Evolutionary conservation across 2,329 filamentous ascomycete species (phyloP).

Genomic region (Proliferodiscus dingleyae): DNA sequence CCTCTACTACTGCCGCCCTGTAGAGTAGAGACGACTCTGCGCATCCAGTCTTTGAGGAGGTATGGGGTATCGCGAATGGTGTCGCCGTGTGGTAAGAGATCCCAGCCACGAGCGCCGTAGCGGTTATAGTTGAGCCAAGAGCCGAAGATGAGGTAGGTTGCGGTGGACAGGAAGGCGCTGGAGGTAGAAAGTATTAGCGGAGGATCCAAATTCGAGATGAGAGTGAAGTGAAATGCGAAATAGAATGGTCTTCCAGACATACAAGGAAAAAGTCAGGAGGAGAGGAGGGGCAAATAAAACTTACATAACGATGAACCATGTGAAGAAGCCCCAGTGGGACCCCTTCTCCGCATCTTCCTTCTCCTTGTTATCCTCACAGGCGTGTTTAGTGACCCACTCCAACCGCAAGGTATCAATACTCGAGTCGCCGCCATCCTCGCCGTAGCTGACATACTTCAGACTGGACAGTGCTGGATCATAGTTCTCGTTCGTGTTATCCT

Average conservation of each 20-base stretch:
- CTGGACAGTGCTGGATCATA: conserved; percentile 44
- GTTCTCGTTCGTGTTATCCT: conserved; percentile 30
- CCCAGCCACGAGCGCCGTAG: conserved; percentile 92
- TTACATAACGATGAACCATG: conserved; percentile 92
- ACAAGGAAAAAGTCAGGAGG: too few relatives aligned
- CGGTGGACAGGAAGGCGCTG: conserved; percentile 78
- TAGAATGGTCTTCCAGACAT: too few relatives aligned
- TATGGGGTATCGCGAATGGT: conserved; percentile 90
- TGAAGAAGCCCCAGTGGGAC: conserved; percentile 89
- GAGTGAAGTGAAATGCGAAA: conserved; percentile 1
- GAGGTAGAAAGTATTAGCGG: not conserved
- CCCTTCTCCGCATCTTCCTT: conserved; percentile 37
- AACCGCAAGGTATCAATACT: conserved; percentile 60
- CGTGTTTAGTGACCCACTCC: conserved; percentile 83
- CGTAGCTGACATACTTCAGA: conserved; percentile 73
- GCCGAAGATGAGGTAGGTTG: conserved; percentile 92
- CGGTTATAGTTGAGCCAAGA: conserved; percentile 99
- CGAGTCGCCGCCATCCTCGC: conserved; percentile 47
- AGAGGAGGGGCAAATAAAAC: conserved; percentile 34
- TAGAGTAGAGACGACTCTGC: conserved; percentile 74
- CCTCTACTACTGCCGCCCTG: conserved; percentile 80
- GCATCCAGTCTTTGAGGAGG: conserved; percentile 80
- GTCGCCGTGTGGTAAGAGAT: conserved; percentile 87
- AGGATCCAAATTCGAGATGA: conserved; percentile 6
- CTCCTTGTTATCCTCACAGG: conserved; percentile 60